A percentile compares a stretch with the other conserved stretches of the same genome.
These are phyloP conservation scores for Hymenotorrendiella dingleyae DNA, from an alignment of 2,329 filamentous ascomycete species.

Conservation along the genomic window DNA sequence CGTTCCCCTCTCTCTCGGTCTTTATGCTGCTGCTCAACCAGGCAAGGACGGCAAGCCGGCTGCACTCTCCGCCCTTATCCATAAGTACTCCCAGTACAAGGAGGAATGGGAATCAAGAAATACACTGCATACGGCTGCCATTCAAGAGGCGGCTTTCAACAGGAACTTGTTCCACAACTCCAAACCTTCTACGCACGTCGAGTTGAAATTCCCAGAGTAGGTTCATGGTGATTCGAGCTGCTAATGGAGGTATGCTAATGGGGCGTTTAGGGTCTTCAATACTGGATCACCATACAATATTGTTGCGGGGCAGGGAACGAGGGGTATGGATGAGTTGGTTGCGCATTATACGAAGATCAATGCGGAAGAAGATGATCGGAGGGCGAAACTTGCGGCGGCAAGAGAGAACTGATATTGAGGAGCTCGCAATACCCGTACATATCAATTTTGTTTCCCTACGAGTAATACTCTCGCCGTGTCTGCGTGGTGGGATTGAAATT, in stretches of 20 bases:
- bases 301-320: constrained; percentile 50
- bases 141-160: constrained; percentile 59
- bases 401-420: constrained; percentile 12
- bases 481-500: too few species aligned
- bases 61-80: constrained; percentile 44
- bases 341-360: constrained; percentile 57
- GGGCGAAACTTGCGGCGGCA: constrained; percentile 34
- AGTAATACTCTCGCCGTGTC: too few species aligned
- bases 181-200: constrained; percentile 39
- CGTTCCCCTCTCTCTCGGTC: constrained; percentile 38
- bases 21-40: constrained; percentile 39
- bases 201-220: constrained; percentile 60
- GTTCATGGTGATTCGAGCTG: constrained; percentile 33
- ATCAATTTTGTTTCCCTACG: too few species aligned
- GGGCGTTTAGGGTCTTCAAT: constrained; percentile 58
- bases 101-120: constrained; percentile 50
- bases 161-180: constrained; percentile 51
- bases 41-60: constrained; percentile 33
- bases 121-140: constrained; percentile 50
- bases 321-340: constrained; percentile 53
- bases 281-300: constrained; percentile 58
- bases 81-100: constrained; percentile 47
- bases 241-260: too few species aligned
- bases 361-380: constrained; percentile 49
- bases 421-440: constrained; percentile 21